phyloP scores from a whole-genome alignment of 2,329 filamentous ascomycete genomes.

The Colletotrichum lentis region DNA sequence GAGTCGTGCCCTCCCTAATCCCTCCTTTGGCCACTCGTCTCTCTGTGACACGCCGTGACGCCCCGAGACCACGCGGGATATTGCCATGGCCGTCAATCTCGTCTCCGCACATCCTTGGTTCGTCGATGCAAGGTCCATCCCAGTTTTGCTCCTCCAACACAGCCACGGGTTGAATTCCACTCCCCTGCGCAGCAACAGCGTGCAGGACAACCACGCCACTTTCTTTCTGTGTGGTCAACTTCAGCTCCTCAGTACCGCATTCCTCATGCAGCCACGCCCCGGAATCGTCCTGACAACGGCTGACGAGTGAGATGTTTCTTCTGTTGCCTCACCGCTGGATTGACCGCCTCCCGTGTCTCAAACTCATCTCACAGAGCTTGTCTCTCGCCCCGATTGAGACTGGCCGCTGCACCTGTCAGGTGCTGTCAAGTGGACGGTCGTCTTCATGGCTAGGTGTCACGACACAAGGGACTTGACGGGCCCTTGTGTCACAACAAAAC shows the following conservation, averaged over 20 bases:
- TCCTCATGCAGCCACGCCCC: too few species aligned
- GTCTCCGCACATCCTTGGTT: background rate
- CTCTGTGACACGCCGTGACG: background rate
- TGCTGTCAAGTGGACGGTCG: background rate
- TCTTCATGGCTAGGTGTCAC: conserved; percentile 2
- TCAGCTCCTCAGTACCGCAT: too few species aligned
- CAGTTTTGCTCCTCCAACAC: background rate
- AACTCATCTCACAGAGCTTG: too few species aligned
- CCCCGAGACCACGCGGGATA: background rate
- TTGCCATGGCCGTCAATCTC: background rate
- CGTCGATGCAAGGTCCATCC: conserved; percentile 17
- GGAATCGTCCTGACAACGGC: too few species aligned
- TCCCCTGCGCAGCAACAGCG: background rate
- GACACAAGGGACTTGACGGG: background rate
- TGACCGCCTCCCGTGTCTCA: background rate
- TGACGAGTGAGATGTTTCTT: too few species aligned
- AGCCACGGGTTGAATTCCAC: background rate
- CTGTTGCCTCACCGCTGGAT: too few species aligned
- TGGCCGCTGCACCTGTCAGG: background rate
- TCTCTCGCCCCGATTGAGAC: background rate
- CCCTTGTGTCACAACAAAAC: conserved; percentile 5
- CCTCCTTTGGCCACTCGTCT: conserved; percentile 11
- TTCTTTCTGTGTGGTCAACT: too few species aligned
- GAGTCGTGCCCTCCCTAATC: conserved; percentile 8
- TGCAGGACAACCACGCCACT: background rate